A percentile compares a stretch with the other conserved stretches of the same genome.
These are phyloP conservation scores for Forsythia viridissima DNA, from an alignment of 257 asterid genomes.

Conservation along the genomic window DNA sequence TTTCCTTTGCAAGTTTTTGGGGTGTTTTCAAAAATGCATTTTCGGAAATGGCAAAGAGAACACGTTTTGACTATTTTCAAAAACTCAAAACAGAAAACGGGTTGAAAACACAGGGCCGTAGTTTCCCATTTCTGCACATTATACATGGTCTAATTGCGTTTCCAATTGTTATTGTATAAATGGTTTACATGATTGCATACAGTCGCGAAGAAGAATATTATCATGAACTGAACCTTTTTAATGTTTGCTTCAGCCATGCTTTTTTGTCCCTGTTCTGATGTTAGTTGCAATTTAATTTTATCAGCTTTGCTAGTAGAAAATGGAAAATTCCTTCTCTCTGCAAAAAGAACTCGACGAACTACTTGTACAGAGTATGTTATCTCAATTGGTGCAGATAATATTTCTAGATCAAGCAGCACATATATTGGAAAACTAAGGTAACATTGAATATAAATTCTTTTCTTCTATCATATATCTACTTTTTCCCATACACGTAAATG, in stretches of 20 bases:
- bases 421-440: constrained; percentile 59
- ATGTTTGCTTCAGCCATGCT: not conserved
- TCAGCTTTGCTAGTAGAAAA: constrained; percentile 56
- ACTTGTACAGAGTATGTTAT: constrained; percentile 63
- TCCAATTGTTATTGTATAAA: not conserved
- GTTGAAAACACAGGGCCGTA: not conserved
- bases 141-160: not conserved
- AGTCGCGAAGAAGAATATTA: not conserved
- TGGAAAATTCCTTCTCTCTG: constrained; percentile 63
- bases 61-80: too few species aligned
- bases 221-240: not conserved
- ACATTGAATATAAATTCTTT: not conserved
- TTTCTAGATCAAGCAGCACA: constrained; percentile 54
- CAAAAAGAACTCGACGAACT: constrained; percentile 57
- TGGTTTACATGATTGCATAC: not conserved
- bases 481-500: not conserved
- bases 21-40: too few species aligned
- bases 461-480: not conserved
- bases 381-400: constrained; percentile 59
- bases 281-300: not conserved
- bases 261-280: not conserved
- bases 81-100: too few species aligned
- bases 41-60: too few species aligned
- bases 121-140: not conserved
- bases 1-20: too few species aligned